Evolutionary conservation across 805 yeast species (phyloP).

Genomic region (Lipomyces oligophaga): DNA sequence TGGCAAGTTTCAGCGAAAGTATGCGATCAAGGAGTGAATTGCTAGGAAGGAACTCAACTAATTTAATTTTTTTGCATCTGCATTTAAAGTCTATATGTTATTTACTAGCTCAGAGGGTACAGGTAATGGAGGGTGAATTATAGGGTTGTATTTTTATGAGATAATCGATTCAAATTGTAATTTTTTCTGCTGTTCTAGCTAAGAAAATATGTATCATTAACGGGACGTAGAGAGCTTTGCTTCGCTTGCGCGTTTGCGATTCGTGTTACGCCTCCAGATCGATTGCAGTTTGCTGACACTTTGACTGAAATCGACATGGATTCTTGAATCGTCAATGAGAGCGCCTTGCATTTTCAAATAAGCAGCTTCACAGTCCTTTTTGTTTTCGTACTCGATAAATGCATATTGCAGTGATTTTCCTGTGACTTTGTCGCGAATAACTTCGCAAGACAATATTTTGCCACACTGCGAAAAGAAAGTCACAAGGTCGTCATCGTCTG

Average conservation of each 20-base stretch:
- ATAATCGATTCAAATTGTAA: no score
- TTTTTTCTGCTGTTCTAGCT: no score
- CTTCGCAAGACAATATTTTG: conserved; percentile 47
- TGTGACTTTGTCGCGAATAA: conserved; percentile 48
- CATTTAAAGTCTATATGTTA: no score
- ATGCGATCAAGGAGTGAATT: conserved; percentile 59
- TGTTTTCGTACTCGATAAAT: conserved; percentile 53
- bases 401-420: conserved; percentile 57
- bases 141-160: no score
- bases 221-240: no score
- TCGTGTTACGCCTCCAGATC: conserved; percentile 17
- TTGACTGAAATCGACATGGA: conserved; percentile 68
- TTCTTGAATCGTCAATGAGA: conserved; percentile 58
- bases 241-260: conserved; percentile 14
- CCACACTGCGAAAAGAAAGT: conserved; percentile 64
- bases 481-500: conserved; percentile 53
- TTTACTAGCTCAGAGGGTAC: no score
- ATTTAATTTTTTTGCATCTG: no score
- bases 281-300: conserved; percentile 41
- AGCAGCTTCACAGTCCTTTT: conserved; percentile 56
- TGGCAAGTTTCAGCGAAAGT: conserved; percentile 82
- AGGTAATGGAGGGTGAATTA: no score
- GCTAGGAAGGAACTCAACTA: background rate
- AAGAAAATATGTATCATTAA: no score
- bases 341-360: conserved; percentile 59